Percentiles rank a stretch among this genome's conserved stretches.
These are phyloP conservation scores for Acer negundo DNA, from an alignment of 345 rosid genomes.

Conservation along the genomic window DNA sequence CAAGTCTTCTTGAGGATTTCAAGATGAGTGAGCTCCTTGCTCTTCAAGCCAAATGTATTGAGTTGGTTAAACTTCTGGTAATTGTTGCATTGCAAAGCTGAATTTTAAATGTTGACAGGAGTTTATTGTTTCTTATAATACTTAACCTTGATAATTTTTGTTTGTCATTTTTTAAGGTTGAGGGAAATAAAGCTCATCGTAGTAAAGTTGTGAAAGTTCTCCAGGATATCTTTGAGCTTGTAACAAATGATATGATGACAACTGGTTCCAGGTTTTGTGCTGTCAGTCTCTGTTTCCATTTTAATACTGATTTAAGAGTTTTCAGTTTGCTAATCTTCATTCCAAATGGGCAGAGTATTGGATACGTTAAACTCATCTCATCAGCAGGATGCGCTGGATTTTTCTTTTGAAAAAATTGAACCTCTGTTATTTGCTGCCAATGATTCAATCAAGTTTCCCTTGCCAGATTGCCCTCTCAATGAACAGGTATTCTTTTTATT, in stretches of 20 bases:
- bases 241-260: constrained; percentile 83
- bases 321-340: constrained; percentile 1
- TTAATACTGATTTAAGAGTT: constrained; percentile 6
- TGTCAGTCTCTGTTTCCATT: constrained; percentile 17
- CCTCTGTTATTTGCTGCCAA: constrained; percentile 63
- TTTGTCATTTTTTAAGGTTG: constrained; percentile 42
- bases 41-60: constrained; percentile 61
- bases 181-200: constrained; percentile 57
- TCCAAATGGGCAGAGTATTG: constrained; percentile 46
- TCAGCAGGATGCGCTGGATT: constrained; percentile 38
- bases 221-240: constrained; percentile 91
- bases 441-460: constrained; percentile 69
- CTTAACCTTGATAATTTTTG: background rate
- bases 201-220: constrained; percentile 72
- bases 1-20: constrained; percentile 71
- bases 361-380: constrained; percentile 41
- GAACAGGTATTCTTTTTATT: constrained; percentile 61
- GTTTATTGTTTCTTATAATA: constrained; percentile 10
- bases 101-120: constrained; percentile 10
- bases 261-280: constrained; percentile 64
- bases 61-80: constrained; percentile 87
- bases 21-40: constrained; percentile 70
- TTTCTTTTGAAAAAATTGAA: constrained; percentile 42
- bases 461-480: constrained; percentile 67
- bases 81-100: constrained; percentile 24